These are phyloP conservation scores for Aspergillus eucalypticola DNA, from an alignment of 2,329 filamentous ascomycete genomes.

Conservation along the genomic window DNA sequence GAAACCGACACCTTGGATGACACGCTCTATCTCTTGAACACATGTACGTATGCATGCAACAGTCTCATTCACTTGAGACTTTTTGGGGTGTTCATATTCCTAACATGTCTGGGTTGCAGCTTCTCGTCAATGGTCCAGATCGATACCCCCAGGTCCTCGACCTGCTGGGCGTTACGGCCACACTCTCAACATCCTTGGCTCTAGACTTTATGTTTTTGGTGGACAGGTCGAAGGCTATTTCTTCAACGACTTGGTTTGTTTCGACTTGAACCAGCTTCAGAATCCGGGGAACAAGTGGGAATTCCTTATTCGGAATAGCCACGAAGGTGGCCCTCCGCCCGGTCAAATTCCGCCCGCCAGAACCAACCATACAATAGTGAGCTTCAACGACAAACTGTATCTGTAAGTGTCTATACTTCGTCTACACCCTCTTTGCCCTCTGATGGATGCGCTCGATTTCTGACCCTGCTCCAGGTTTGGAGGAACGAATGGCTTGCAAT, in stretches of 20 bases:
- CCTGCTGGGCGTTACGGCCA: conserved; percentile 93
- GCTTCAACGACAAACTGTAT: conserved; percentile 90
- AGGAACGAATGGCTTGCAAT: conserved; percentile 90
- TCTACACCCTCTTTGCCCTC: background rate
- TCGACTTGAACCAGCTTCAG: conserved; percentile 93
- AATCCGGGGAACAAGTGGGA: conserved; percentile 93
- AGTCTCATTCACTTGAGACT: background rate
- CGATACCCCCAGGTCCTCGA: conserved; percentile 79
- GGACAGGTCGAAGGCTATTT: conserved; percentile 97
- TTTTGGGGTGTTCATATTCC: conserved; percentile 18
- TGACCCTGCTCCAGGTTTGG: conserved; percentile 67
- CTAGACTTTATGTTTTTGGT: conserved; percentile 96
- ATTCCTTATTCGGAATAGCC: conserved; percentile 75
- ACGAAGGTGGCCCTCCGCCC: conserved; percentile 56
- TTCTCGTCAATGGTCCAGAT: conserved; percentile 96
- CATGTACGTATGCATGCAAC: conserved; percentile 66
- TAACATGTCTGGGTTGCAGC: conserved; percentile 55
- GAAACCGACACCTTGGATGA: conserved; percentile 90
- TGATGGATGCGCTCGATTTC: background rate
- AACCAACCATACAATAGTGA: conserved; percentile 92
- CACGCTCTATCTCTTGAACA: conserved; percentile 94
- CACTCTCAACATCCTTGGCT: conserved; percentile 92
- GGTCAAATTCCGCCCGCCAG: conserved; percentile 78
- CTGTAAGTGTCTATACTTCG: conserved; percentile 60
- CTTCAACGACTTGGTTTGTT: conserved; percentile 95